Conservation (phyloP, 164 flowering plant genomes). For the Tinospora cordifolia region DNA sequence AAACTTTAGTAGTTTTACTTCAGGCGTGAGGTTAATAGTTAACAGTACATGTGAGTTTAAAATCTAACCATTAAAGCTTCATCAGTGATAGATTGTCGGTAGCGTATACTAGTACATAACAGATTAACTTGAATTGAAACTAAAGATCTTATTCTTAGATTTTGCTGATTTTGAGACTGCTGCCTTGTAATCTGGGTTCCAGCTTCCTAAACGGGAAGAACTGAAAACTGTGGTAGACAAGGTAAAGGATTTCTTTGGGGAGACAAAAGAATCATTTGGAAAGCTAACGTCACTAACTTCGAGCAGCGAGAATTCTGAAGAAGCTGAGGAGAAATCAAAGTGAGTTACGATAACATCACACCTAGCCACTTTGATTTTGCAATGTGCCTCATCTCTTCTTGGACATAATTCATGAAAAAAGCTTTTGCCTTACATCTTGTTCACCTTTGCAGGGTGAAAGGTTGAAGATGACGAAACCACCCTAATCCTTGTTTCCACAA, state of each 20-base stretch:
- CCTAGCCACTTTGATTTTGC: background rate
- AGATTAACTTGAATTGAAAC: background rate
- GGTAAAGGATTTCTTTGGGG: constrained; percentile 83
- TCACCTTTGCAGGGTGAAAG: constrained; percentile 24
- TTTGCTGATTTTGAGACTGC: background rate
- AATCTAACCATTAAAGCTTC: background rate
- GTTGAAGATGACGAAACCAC: constrained; percentile 18
- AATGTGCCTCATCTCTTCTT: background rate
- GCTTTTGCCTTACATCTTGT: background rate
- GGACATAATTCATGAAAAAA: background rate
- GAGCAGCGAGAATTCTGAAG: constrained; percentile 35
- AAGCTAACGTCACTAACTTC: constrained; percentile 54
- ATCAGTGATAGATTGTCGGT: background rate
- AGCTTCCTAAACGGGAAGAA: constrained; percentile 75
- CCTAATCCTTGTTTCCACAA: background rate
- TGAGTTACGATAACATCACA: constrained; percentile 30
- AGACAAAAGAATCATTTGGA: constrained; percentile 92
- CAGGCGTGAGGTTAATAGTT: background rate
- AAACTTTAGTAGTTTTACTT: background rate
- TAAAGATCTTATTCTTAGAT: background rate
- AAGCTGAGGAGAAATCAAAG: constrained; percentile 42
- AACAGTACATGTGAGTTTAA: background rate
- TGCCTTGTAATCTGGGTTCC: constrained; percentile 16
- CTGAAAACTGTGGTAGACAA: constrained; percentile 84
- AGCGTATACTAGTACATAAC: background rate